Conservation (phyloP, 2,329 filamentous ascomycete species). For the Aspergillus caelatus region DNA sequence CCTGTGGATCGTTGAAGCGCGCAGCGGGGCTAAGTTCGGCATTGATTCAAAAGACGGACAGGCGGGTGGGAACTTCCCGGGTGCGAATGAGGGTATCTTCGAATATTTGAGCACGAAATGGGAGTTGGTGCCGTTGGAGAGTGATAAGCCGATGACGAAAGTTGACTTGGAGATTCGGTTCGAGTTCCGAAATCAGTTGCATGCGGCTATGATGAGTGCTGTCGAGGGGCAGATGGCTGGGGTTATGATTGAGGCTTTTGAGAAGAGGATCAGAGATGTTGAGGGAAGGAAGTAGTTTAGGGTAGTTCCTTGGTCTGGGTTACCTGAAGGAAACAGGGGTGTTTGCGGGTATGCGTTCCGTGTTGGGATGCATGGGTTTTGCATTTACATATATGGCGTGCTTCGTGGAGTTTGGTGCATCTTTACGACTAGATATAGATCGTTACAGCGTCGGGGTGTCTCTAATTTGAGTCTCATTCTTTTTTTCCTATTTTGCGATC, state of each 20-base stretch:
- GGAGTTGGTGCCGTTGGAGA: constrained; percentile 43
- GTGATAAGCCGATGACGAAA: constrained; percentile 59
- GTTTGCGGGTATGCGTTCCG: neutral
- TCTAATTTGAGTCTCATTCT: constrained; percentile 8
- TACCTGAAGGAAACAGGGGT: neutral
- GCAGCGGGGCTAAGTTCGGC: constrained; percentile 45
- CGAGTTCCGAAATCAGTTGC: constrained; percentile 85
- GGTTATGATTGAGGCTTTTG: constrained; percentile 92
- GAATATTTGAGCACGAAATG: constrained; percentile 50
- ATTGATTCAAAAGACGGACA: constrained; percentile 60
- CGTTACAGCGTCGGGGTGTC: constrained; percentile 16
- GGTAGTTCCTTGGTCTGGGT: neutral
- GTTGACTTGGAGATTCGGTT: constrained; percentile 78
- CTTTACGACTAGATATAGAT: constrained; percentile 29
- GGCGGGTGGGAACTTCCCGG: constrained; percentile 57
- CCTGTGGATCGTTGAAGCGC: constrained; percentile 70
- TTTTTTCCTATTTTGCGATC: constrained; percentile 16
- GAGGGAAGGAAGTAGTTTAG: constrained; percentile 32
- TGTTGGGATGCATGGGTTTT: neutral
- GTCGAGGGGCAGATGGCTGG: constrained; percentile 82
- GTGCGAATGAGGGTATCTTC: constrained; percentile 51
- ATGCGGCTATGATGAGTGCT: constrained; percentile 77
- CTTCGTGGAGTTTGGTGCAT: constrained; percentile 4
- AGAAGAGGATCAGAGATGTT: constrained; percentile 71
- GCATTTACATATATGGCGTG: constrained; percentile 1